Base-by-base conservation (phyloP, 345 rosid genomes). In the Salix brachista region DNA sequence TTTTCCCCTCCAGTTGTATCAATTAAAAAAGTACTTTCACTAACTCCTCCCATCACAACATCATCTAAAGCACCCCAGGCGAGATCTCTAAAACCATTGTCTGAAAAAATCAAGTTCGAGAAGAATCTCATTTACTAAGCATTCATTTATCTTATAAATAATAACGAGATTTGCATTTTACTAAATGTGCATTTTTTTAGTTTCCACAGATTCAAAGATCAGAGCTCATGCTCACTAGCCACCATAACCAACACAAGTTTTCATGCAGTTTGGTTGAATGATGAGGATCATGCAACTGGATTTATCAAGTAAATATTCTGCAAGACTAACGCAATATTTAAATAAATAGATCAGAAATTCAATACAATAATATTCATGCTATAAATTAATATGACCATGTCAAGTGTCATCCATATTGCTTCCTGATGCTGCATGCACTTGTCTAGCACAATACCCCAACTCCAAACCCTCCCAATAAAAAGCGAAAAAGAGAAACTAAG, bases 51-150 rank as follows among this genome's bases (percentile, higher is more conserved):
- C 99, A 95, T 95, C 32, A 95, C 98, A 74, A 95, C 96, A 84
- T 95, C 99, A 83, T 95, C 98, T 78, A 93, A 87, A 79, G 99
- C 89, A 44, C 99, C 98, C 99, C 99, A 95, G 46, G 90, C 88
- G 72, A 91, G 89, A 83, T 95, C 98, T 84, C 85, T 93, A 69
- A 90, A 86, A 4, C 75, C 82, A 50, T 82, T 83, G 72, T 83
- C 99, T 95, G 91, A 52, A 79, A 30, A 73, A 71, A 25, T 50
- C 75, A 78, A 69, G 70, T 56, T 25, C 5, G 58, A 76, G 34
- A 67, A 36, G n/a, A 74, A 69, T 16, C 30, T 69, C 23, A 52
- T 72, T 42, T 34, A 25, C 16, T 42, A 62, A 41, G 26, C 32
- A 46, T 12, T 16, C 50, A 67, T 44, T 41, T 26, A 69, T 37